Conservation (phyloP, 805 yeast species). For the Alloascoidea hylecoeti region DNA sequence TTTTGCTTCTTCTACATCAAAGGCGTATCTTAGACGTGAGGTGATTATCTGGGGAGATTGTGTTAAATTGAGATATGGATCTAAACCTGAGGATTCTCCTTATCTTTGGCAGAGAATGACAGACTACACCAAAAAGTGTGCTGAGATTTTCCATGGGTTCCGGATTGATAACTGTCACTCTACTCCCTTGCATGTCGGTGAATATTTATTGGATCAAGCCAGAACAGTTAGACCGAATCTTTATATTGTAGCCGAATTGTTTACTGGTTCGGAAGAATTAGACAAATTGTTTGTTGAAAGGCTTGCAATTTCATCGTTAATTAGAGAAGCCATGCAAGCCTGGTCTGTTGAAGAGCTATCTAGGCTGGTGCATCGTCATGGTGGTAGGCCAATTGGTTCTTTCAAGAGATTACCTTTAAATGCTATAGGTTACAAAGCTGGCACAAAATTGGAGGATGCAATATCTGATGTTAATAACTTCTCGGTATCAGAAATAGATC, state of each 20-base stretch:
- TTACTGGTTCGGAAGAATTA: slow-evolving; percentile 83
- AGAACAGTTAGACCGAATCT: slow-evolving; percentile 72
- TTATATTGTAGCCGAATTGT: slow-evolving; percentile 88
- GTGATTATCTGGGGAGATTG: slow-evolving; percentile 98
- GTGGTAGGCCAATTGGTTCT: slow-evolving; percentile 93
- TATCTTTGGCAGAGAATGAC: slow-evolving; percentile 82
- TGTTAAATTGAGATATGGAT: slow-evolving; percentile 82
- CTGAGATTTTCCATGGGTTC: slow-evolving; percentile 70
- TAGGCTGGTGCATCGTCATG: slow-evolving; percentile 76
- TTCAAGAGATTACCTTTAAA: slow-evolving; percentile 70
- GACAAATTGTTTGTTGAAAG: slow-evolving; percentile 86
- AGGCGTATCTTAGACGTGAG: slow-evolving; percentile 79
- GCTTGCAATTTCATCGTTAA: slow-evolving; percentile 75
- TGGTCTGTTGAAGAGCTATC: slow-evolving; percentile 81
- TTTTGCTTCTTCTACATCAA: slow-evolving; percentile 71
- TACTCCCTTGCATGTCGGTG: slow-evolving; percentile 92
- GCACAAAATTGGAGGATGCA: slow-evolving; percentile 9
- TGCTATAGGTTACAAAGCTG: slow-evolving; percentile 13
- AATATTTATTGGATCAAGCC: slow-evolving; percentile 75
- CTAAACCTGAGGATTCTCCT: slow-evolving; percentile 70
- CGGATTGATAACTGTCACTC: slow-evolving; percentile 94
- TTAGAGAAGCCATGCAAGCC: slow-evolving; percentile 97
- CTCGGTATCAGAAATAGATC: slow-evolving; percentile 45
- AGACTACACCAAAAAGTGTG: slow-evolving; percentile 57
- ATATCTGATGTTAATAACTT: slow-evolving; percentile 13